Evolutionary conservation across 2,329 filamentous ascomycete genomes (phyloP).

Genomic region (Fusarium brevicatenulatum): DNA sequence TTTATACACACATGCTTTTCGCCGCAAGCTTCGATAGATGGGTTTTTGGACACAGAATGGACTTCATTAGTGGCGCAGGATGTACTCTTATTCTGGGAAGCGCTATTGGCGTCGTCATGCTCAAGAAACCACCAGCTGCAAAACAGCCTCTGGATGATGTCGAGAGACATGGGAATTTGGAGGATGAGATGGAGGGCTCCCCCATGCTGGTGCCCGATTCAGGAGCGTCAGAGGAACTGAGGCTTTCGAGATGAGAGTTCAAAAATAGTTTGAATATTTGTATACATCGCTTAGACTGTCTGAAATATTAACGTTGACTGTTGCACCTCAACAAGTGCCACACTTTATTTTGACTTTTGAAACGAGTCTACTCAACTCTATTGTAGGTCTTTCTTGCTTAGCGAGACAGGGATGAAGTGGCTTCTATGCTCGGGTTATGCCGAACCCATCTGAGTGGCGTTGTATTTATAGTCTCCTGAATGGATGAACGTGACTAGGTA

Average conservation of each 20-base stretch:
- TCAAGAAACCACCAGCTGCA: slow-evolving; percentile 52
- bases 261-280: background rate
- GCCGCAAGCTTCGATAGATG: slow-evolving; percentile 63
- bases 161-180: slow-evolving; percentile 47
- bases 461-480: background rate
- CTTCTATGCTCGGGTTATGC: background rate
- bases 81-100: slow-evolving; percentile 64
- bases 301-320: background rate
- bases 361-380: background rate
- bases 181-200: slow-evolving; percentile 50
- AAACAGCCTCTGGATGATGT: slow-evolving; percentile 45
- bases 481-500: too few species aligned
- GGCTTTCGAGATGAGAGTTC: slow-evolving; percentile 22
- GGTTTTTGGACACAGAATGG: slow-evolving; percentile 64
- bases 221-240: slow-evolving; percentile 40
- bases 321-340: background rate
- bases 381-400: background rate
- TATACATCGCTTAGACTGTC: background rate
- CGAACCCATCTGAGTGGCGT: background rate
- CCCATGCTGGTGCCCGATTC: slow-evolving; percentile 53
- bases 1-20: slow-evolving; percentile 68
- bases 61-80: slow-evolving; percentile 59
- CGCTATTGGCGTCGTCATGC: slow-evolving; percentile 61
- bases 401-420: background rate
- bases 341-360: background rate